phyloP scores from a whole-genome alignment of 805 yeast genomes.

The Spathaspora hagerdaliae region DNA sequence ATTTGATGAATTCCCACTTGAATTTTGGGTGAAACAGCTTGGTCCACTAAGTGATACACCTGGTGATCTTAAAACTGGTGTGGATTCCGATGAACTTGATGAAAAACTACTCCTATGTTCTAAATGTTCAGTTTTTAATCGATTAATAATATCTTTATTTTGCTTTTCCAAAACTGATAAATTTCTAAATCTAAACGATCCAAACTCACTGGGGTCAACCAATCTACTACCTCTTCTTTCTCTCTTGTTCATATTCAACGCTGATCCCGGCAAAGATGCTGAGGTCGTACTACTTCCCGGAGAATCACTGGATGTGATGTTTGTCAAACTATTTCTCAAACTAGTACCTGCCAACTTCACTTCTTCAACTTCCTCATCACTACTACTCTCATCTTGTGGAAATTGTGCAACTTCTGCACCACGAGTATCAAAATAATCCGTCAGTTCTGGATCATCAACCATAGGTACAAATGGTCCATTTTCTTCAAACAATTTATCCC shows the following conservation, averaged over 20 bases:
- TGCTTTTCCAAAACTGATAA: constrained; percentile 88
- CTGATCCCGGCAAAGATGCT: constrained; percentile 2
- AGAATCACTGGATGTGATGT: background rate
- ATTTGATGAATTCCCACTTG: constrained; percentile 6
- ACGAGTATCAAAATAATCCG: constrained; percentile 86
- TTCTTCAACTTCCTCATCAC: constrained; percentile 18
- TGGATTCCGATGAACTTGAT: constrained; percentile 43
- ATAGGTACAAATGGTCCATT: constrained; percentile 83
- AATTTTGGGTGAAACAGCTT: background rate
- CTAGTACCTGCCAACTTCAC: constrained; percentile 6
- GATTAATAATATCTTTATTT: constrained; percentile 84
- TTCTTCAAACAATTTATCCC: constrained; percentile 54
- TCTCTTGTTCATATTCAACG: constrained; percentile 30
- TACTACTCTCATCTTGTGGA: constrained; percentile 44
- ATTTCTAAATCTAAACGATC: constrained; percentile 87
- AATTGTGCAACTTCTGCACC: constrained; percentile 77
- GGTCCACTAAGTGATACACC: constrained; percentile 27
- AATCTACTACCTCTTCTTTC: constrained; percentile 73
- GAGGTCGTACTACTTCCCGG: background rate
- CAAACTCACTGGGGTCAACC: constrained; percentile 78
- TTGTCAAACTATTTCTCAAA: background rate
- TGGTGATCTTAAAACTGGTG: constrained; percentile 31
- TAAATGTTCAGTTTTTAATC: constrained; percentile 79
- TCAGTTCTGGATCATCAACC: constrained; percentile 74
- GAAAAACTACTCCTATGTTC: constrained; percentile 53